phyloP scores from a whole-genome alignment of 495 filamentous ascomycete species.

The Sporormia fimetaria region DNA sequence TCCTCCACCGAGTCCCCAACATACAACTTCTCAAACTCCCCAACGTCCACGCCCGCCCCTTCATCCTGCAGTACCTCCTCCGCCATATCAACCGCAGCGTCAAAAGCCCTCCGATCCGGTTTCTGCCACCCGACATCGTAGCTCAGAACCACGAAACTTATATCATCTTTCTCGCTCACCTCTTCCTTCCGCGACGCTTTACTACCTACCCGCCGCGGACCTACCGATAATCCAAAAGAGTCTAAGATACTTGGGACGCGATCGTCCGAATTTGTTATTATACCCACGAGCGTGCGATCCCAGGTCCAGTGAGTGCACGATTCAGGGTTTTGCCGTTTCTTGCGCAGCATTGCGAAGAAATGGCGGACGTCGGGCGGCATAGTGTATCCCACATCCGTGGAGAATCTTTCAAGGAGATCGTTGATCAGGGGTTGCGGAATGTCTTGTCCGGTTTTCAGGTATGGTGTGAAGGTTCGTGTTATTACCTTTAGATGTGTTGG shows the following conservation, averaged over 20 bases:
- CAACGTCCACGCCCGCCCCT: background rate
- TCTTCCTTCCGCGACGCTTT: slow-evolving; percentile 1
- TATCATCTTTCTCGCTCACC: slow-evolving; percentile 32
- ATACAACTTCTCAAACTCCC: slow-evolving; percentile 44
- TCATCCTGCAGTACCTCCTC: slow-evolving; percentile 12
- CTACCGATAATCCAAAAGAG: slow-evolving; percentile 49
- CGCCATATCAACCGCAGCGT: slow-evolving; percentile 41
- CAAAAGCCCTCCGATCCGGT: slow-evolving; percentile 52
- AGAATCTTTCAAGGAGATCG: slow-evolving; percentile 49
- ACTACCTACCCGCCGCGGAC: slow-evolving; percentile 22
- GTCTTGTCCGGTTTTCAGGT: slow-evolving; percentile 21
- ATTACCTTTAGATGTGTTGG: slow-evolving; percentile 30
- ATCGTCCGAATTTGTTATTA: slow-evolving; percentile 71
- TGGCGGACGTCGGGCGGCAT: slow-evolving; percentile 44
- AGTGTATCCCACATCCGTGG: slow-evolving; percentile 48
- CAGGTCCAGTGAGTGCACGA: slow-evolving; percentile 27
- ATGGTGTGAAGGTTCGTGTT: slow-evolving; percentile 36
- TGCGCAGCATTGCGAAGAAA: slow-evolving; percentile 41
- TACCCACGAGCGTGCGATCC: slow-evolving; percentile 43
- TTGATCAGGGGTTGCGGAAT: slow-evolving; percentile 43
- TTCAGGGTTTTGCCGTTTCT: slow-evolving; percentile 7
- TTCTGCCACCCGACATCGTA: slow-evolving; percentile 66
- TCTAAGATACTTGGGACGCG: slow-evolving; percentile 50
- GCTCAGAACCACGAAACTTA: slow-evolving; percentile 58
- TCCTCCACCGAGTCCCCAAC: slow-evolving; percentile 57